Evolutionary conservation across 768 basidiomycete genomes (phyloP).

Genomic region (Hirschioporus abietinus): DNA sequence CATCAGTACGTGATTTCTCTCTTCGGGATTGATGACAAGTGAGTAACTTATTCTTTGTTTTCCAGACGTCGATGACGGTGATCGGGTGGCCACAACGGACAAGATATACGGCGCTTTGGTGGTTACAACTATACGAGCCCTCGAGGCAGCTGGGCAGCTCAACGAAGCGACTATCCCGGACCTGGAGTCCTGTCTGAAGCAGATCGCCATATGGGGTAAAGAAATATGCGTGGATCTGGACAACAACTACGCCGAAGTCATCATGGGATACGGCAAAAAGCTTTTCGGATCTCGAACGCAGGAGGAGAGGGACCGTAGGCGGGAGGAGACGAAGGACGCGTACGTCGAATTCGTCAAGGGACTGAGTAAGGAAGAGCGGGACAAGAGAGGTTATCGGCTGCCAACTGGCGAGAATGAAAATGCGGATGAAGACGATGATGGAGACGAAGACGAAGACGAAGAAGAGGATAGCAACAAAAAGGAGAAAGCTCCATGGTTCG

Average conservation of each 20-base stretch:
- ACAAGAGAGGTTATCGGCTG: neutral
- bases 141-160: neutral
- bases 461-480: conserved; percentile 37
- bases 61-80: neutral
- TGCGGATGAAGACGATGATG: conserved; percentile 26
- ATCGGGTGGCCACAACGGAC: neutral
- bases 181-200: neutral
- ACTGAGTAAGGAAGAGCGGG: neutral
- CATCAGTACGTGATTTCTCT: conserved; percentile 2
- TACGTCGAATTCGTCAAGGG: neutral
- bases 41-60: neutral
- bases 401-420: neutral
- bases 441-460: conserved; percentile 26
- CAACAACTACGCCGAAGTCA: neutral
- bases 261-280: neutral
- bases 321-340: neutral
- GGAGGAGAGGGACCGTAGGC: neutral
- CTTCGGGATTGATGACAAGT: neutral
- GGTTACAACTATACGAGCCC: neutral
- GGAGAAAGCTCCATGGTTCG: conserved; percentile 54
- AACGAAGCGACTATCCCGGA: neutral
- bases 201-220: neutral
- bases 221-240: neutral
- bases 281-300: neutral
- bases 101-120: neutral